Percentiles rank a stretch among this genome's conserved stretches.
These are phyloP conservation scores for Magnaporthiopsis rhizophila DNA, from an alignment of 2,329 filamentous ascomycete species.

Conservation along the genomic window DNA sequence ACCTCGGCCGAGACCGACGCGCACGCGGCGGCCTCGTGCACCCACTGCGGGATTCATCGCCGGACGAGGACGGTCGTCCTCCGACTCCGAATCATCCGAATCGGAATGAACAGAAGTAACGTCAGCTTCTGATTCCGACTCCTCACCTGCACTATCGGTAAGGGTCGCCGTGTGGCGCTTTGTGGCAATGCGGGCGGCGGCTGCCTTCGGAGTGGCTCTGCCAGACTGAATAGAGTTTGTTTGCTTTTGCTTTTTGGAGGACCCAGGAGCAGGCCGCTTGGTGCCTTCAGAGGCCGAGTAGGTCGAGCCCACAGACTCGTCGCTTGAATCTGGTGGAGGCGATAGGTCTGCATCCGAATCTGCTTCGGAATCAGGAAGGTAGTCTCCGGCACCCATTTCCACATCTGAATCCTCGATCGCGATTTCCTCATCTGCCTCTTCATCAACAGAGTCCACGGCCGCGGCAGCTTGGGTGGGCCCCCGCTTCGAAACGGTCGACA, in stretches of 20 bases:
- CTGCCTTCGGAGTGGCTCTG: background rate
- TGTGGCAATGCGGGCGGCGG: background rate
- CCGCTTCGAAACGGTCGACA: conserved; percentile 1
- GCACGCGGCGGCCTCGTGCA: background rate
- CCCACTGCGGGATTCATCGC: background rate
- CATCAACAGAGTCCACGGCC: background rate
- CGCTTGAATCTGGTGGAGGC: background rate
- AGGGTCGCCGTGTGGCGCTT: too few relatives aligned
- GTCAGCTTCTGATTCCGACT: background rate
- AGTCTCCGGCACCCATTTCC: background rate
- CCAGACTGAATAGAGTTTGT: background rate
- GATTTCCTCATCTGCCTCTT: background rate
- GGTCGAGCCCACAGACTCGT: background rate
- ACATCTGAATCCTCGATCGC: background rate
- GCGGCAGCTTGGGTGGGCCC: background rate
- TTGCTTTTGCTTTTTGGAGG: background rate
- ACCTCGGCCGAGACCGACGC: too few relatives aligned
- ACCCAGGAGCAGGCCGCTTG: background rate
- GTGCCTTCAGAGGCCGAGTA: background rate
- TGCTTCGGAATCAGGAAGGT: conserved; percentile 4
- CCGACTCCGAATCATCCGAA: background rate
- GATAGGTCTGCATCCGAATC: background rate
- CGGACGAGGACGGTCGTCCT: background rate
- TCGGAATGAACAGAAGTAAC: background rate
- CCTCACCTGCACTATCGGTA: background rate